These are phyloP conservation scores for Xylona heveae DNA, from an alignment of 495 filamentous ascomycete genomes.

Conservation along the genomic window DNA sequence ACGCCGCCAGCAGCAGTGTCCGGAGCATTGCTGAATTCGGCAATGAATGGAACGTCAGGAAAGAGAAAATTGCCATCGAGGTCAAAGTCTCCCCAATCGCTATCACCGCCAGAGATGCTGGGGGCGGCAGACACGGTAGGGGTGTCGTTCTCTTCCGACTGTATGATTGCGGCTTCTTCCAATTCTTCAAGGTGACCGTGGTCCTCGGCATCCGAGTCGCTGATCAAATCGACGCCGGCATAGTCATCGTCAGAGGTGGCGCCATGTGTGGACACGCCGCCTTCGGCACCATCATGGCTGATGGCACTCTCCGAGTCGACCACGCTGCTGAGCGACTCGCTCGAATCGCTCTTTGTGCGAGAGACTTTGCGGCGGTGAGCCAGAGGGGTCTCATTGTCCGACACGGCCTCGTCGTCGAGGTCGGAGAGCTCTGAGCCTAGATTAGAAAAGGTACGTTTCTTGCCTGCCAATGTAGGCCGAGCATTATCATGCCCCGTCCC, in stretches of 20 bases:
- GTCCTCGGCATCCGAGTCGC: slow-evolving; percentile 55
- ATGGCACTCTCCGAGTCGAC: slow-evolving; percentile 11
- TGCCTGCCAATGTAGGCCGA: too few relatives aligned
- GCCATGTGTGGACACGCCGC: slow-evolving; percentile 14
- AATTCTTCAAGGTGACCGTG: slow-evolving; percentile 48
- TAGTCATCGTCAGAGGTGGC: slow-evolving; percentile 44
- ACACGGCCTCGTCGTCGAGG: background rate
- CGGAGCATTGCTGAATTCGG: slow-evolving; percentile 17
- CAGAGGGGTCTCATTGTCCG: slow-evolving; percentile 19
- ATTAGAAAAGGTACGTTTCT: too few relatives aligned
- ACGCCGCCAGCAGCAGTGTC: background rate
- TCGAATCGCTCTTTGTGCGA: slow-evolving; percentile 4
- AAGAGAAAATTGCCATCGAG: slow-evolving; percentile 27
- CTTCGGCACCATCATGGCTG: slow-evolving; percentile 16
- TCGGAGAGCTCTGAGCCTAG: background rate
- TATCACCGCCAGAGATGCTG: slow-evolving; percentile 20
- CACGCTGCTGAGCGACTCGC: background rate
- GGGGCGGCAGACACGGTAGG: slow-evolving; percentile 15
- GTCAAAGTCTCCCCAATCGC: slow-evolving; percentile 38
- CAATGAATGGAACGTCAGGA: slow-evolving; percentile 25
- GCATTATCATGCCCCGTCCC: slow-evolving; percentile 6
- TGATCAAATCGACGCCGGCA: slow-evolving; percentile 55
- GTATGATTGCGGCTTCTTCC: slow-evolving; percentile 53
- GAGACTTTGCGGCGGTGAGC: slow-evolving; percentile 15
- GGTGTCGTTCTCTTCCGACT: slow-evolving; percentile 24